Base-by-base conservation (phyloP, 192 early-diverging fungal genomes). In the Coemansia sp. region DNA sequence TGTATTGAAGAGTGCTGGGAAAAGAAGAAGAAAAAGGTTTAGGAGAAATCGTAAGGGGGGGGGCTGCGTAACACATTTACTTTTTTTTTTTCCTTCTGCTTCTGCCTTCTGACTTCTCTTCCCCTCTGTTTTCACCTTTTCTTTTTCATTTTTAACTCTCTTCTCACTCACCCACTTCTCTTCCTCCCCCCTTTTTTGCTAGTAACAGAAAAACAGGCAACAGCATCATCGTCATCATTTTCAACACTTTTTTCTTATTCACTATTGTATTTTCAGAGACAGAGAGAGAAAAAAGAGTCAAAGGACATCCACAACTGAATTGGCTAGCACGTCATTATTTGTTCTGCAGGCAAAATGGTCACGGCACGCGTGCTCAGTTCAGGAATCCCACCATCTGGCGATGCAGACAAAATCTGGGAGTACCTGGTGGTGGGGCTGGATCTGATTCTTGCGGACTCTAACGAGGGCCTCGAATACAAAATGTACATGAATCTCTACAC, bases 341-440 rank as follows among this genome's bases (percentile, higher is more conserved):
- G n/a, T 13, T 37, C 40, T 1, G 19, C 39, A 59, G 46, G n/a
- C 12, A 83, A 46, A 85, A 76, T 52, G 84, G 83, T 61, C 79
- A 85, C 48, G 69, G 79, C 39, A 22, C 32, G 37, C 45, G 40
- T 21, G 19, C 49, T 13, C 57, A 22, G 11, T 16, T 59, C 57
- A 13, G 57, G 57, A 5, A 41, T 62, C 5, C 69, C 66, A 59
- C 62, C 63, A 16, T 78, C 70, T 58, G 67, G 61, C 49, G 72
- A 83, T 47, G 71, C 81, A 11, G 67, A 71, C 59, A 81, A 84
- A 36, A 93, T 93, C 15, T 95, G 95, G 95, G 60, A 68, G 18
- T 86, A 86, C 22, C 75, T 98, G 41, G 87, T 91, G 67, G 83
- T 79, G 41, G 94, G 94, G 18, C 84, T 96, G 63, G 87, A 94